These are phyloP conservation scores for Fonsecaea nubica DNA, from an alignment of 2,329 filamentous ascomycete species.

Conservation along the genomic window DNA sequence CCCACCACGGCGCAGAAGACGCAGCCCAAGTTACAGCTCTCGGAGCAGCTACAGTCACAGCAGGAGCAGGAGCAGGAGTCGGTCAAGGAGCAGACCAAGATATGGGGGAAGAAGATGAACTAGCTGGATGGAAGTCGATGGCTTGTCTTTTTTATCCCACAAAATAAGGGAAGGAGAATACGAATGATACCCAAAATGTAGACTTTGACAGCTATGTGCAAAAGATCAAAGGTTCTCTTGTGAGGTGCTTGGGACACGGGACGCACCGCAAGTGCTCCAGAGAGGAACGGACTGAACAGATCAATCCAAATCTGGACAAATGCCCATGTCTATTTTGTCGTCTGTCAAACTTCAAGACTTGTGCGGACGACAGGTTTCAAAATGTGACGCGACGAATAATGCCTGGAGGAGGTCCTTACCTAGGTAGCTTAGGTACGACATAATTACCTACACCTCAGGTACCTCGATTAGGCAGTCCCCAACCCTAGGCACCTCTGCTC, in stretches of 20 bases:
- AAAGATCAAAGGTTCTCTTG: neutral
- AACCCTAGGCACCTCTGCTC: neutral
- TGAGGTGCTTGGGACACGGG: neutral
- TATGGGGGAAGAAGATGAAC: conserved; percentile 42
- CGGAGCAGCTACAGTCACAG: conserved; percentile 63
- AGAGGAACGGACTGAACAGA: neutral
- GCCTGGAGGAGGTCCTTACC: neutral
- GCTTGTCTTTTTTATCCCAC: neutral
- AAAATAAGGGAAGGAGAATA: neutral
- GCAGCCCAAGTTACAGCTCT: conserved; percentile 68
- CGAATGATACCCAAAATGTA: conserved; percentile 1
- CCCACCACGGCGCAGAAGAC: conserved; percentile 53
- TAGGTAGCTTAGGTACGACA: neutral
- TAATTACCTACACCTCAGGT: neutral
- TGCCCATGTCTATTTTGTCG: neutral
- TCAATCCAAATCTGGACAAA: neutral
- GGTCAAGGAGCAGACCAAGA: conserved; percentile 55
- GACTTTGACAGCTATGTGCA: neutral
- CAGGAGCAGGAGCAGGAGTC: conserved; percentile 58
- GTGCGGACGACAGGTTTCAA: neutral
- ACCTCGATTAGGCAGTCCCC: neutral
- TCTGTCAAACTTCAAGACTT: conserved; percentile 1
- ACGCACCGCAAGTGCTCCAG: neutral
- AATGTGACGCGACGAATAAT: neutral
- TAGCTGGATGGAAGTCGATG: neutral